These are phyloP conservation scores for Emmonsiellopsis sp. DNA, from an alignment of 2,329 filamentous ascomycete species.

Conservation along the genomic window DNA sequence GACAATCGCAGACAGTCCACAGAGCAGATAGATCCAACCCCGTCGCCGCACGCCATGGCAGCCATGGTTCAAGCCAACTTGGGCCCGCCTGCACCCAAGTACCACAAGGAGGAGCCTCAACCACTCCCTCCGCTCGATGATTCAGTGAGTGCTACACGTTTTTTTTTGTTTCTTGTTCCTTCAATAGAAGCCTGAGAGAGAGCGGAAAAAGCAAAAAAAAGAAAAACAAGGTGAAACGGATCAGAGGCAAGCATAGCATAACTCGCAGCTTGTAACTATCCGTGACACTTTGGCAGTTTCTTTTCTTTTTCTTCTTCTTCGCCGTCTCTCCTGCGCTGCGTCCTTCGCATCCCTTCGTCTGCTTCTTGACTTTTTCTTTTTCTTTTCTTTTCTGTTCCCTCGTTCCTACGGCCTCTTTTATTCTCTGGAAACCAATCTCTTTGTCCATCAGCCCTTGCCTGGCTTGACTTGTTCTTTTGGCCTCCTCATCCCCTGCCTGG, in stretches of 20 bases:
- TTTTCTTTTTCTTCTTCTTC: slow-evolving; percentile 1
- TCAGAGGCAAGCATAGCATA: background rate
- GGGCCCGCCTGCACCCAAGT: slow-evolving; percentile 30
- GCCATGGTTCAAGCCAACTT: slow-evolving; percentile 37
- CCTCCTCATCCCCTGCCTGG: no score
- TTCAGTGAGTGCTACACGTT: slow-evolving; percentile 33
- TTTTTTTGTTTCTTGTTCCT: slow-evolving; percentile 2
- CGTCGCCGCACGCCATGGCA: slow-evolving; percentile 26
- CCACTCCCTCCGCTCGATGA: slow-evolving; percentile 29
- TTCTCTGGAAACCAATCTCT: background rate
- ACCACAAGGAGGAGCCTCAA: slow-evolving; percentile 38
- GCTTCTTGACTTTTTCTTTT: slow-evolving; percentile 10
- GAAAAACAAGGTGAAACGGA: background rate
- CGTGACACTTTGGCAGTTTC: background rate
- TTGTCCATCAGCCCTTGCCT: background rate
- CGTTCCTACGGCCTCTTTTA: background rate
- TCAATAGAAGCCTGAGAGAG: background rate
- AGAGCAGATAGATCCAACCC: slow-evolving; percentile 9
- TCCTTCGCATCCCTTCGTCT: slow-evolving; percentile 7
- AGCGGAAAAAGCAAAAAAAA: slow-evolving; percentile 8
- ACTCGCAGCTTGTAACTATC: slow-evolving; percentile 1
- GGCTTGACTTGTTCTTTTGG: background rate
- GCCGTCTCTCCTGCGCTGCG: slow-evolving; percentile 9
- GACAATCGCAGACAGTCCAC: background rate
- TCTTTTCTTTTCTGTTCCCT: slow-evolving; percentile 5